These are phyloP conservation scores for Zygosaccharomyces kombuchaensis DNA, from an alignment of 805 yeast genomes.

Conservation along the genomic window DNA sequence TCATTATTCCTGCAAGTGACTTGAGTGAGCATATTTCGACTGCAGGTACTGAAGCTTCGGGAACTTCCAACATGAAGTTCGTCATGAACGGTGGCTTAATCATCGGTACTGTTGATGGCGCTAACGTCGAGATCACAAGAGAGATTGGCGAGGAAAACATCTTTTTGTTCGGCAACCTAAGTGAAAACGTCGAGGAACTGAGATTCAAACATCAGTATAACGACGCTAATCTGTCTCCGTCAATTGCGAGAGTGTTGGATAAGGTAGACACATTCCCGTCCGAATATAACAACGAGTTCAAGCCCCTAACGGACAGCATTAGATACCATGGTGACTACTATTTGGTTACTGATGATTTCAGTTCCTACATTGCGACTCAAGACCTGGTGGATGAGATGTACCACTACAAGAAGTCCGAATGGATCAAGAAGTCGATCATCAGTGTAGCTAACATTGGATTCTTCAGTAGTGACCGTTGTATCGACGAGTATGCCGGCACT, in stretches of 20 bases:
- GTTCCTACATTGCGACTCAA: constrained; percentile 80
- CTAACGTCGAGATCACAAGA: constrained; percentile 90
- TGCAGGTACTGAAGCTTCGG: constrained; percentile 96
- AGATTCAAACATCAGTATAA: constrained; percentile 70
- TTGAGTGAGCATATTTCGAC: constrained; percentile 91
- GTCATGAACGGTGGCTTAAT: constrained; percentile 91
- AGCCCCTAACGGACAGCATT: constrained; percentile 64
- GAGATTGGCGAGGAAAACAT: constrained; percentile 92
- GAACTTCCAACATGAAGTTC: constrained; percentile 94
- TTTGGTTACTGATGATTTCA: constrained; percentile 85
- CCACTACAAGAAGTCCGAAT: constrained; percentile 54
- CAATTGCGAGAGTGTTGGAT: constrained; percentile 57
- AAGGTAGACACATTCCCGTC: constrained; percentile 71
- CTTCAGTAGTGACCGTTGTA: constrained; percentile 86
- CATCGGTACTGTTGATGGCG: constrained; percentile 95
- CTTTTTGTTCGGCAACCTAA: constrained; percentile 84
- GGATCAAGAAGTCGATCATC: constrained; percentile 72
- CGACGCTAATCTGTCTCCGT: constrained; percentile 49
- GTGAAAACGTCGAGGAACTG: constrained; percentile 84
- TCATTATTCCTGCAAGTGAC: constrained; percentile 86
- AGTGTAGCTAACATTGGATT: constrained; percentile 92
- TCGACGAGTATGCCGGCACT: constrained; percentile 85
- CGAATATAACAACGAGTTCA: constrained; percentile 52
- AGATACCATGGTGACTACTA: constrained; percentile 77
- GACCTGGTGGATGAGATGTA: constrained; percentile 67